Base-by-base conservation (phyloP, 2,329 filamentous ascomycete species). In the Nakataea oryzae region DNA sequence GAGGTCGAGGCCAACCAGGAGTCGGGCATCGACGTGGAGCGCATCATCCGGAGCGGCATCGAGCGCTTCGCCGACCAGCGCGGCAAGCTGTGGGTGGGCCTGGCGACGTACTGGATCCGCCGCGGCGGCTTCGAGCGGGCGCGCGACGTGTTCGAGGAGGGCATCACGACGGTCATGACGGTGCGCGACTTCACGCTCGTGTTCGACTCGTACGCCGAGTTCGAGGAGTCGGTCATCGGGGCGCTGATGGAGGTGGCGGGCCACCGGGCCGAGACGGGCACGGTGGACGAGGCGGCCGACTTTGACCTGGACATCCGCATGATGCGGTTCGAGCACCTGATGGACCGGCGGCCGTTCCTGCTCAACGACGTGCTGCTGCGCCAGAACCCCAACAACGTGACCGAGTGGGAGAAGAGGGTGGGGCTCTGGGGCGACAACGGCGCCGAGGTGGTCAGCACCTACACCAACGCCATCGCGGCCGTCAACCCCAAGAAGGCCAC, bases 351-450 rank as follows among this genome's bases (percentile, higher is more conserved):
- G 62, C 93, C 95, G 4, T 99, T 99, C 78, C 81, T 99, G 58
- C 84, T 99, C 58, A 99, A 99, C 74, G 95, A 99, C 72, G 95
- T 99, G 24, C 79, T 97, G 17, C 79, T 99, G 58, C 87, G 96
- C 57, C 95, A 99, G 72, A 99, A 99, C 70, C 93, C 95, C 0
- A 91, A 97, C 77, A 97, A 93, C 70, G 93, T 99, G 60, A 85
- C 87, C 28, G 95, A 99, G 75, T 99, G 95, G 95, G 90, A 96
- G 76, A 97, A 99, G 76, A 85, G 95, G 57, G 90, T 97, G n/a
- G 90, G 86, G 17, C 80, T 99, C 1, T 99, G 95, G 95, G 92
- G 92, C 27, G 88, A 96, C 66, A 97, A 99, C 76, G 91, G 92
- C 73, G 79, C 83, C 61, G 93, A 97, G 75, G 87, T 96, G 50